Conservation (phyloP, 2,329 filamentous ascomycete genomes). For the Paraphaeosphaeria minitans region DNA sequence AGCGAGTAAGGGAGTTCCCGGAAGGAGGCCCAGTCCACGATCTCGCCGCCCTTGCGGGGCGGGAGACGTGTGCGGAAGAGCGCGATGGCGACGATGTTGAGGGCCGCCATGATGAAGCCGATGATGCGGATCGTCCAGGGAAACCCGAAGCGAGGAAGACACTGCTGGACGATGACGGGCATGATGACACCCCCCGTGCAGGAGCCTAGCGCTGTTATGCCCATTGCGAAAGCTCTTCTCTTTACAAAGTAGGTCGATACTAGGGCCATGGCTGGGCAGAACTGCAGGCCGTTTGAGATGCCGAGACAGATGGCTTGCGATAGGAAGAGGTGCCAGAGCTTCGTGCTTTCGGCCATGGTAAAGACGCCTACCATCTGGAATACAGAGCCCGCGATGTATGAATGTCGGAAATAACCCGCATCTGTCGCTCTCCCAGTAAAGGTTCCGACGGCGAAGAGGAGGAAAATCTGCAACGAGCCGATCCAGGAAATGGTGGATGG, state of each 20-base stretch:
- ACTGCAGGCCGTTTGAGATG: slow-evolving; percentile 57
- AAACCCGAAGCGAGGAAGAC: slow-evolving; percentile 51
- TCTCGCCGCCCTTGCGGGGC: slow-evolving; percentile 48
- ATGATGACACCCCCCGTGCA: slow-evolving; percentile 40
- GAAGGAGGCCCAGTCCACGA: slow-evolving; percentile 51
- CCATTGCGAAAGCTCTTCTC: slow-evolving; percentile 35
- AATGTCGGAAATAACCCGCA: slow-evolving; percentile 35
- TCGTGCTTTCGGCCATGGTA: slow-evolving; percentile 34
- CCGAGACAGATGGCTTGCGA: slow-evolving; percentile 63
- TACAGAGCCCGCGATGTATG: slow-evolving; percentile 32
- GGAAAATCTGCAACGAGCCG: slow-evolving; percentile 39
- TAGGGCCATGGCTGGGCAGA: slow-evolving; percentile 61
- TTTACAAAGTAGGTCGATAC: slow-evolving; percentile 50
- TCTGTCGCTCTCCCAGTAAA: slow-evolving; percentile 39
- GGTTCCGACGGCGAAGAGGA: slow-evolving; percentile 38
- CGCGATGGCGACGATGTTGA: slow-evolving; percentile 37
- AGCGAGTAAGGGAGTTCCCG: slow-evolving; percentile 48
- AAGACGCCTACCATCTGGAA: slow-evolving; percentile 45
- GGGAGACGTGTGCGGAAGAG: slow-evolving; percentile 47
- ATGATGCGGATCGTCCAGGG: slow-evolving; percentile 67
- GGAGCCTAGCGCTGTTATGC: slow-evolving; percentile 34
- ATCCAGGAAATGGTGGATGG: slow-evolving; percentile 43
- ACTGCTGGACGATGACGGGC: slow-evolving; percentile 40
- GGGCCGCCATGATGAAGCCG: slow-evolving; percentile 63
- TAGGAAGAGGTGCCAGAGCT: slow-evolving; percentile 41